Base-by-base conservation (phyloP, 2,329 filamentous ascomycete species). In the Aspergillus quadricinctus region DNA sequence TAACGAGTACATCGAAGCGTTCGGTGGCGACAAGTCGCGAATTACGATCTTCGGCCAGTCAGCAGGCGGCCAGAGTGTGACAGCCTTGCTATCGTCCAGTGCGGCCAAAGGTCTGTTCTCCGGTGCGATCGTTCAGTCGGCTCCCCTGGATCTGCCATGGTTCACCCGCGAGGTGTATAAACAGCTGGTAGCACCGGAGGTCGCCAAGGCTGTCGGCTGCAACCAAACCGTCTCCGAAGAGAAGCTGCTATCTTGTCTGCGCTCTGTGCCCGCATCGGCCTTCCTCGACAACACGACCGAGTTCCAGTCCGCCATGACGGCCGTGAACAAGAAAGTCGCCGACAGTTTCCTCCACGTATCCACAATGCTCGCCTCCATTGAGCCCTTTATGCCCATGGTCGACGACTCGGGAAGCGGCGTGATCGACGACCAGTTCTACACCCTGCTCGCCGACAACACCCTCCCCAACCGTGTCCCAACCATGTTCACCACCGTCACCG, bases 61-160 rank as follows among this genome's bases (percentile, higher is more conserved):
- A 6, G 70, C 72, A 11, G 72, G 72, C 11, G 84, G 76, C 2
- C 83, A 81, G n/a, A 82, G 81, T 40, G 82, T 85, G 9, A 57
- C 64, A 6, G 68, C 68, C 1, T 45, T 69, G 49, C 57, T 69
- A 8, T 67, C 65, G 19, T 69, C 67, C 2, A 58, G 57, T 6
- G 58, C 59, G 3, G 67, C 67, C 2, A 58, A 57, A 1, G 67
- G 67, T 4, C 63, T 68, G 41, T 69, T 70, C 55, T 65, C 65
- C 6, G 66, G 55, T 11, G 66, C 67, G 5, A 60, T 69, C 28
- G 60, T 64, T 14, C 66, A 69, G 49, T 69, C 66, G 0, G 61
- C 66, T 17, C 64, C 61, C 0, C 41, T 68, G 23, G 66, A 68
- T 40, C 52, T 65, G 4, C 67, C 67, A 3, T 69, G 67, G 67